Evolutionary conservation across 164 flowering plant genomes (phyloP), one percentile per base, ranked within the genome.

Genomic region (Stephania japonica): DNA sequence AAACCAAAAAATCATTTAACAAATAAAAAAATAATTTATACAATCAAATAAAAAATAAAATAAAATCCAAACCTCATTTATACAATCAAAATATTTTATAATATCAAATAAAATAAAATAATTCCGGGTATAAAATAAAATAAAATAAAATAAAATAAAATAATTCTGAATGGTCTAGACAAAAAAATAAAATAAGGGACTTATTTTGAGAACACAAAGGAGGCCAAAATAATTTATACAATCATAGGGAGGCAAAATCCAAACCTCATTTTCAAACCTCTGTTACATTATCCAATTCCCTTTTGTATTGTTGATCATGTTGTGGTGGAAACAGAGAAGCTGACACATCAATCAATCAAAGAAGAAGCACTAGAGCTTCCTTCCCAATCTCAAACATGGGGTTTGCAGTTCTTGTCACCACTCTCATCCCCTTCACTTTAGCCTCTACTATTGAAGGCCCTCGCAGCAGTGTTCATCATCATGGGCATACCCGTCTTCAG

Each of bases 341-440:
- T 7, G 23, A 67, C 6, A 41, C 61, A 69, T 4, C 38, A 23
- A 67, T 8, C 69, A 32, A 10, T 7, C 27, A 32, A 69, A 69
- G 18, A 47, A 69, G 18, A 47, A 25, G 26, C 18, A n/a, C 0
- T 5, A n/a, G 41, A 6, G n/a, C 65, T 9, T n/a, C 47, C 65
- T 9, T n/a, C 47, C 38, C 1, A 32, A 32, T 27, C 19, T 53
- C 44, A 26, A 72, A 47, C n/a, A 80, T 82, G 82, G 75, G 50
- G 26, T 70, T 74, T 24, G 69, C 67, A 42, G 65, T 44, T 70
- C 75, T 77, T 73, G 11, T 42, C 65, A 50, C 19, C 11, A 49
- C 25, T 2, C 38, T 32, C 38, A 56, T 68, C 26, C 44, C 80
- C 41, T 18, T 42, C 13, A 49, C 8, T 5, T 50, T 67, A 13